phyloP scores from a whole-genome alignment of 306 rosid genomes.

The Prunus persica region DNA sequence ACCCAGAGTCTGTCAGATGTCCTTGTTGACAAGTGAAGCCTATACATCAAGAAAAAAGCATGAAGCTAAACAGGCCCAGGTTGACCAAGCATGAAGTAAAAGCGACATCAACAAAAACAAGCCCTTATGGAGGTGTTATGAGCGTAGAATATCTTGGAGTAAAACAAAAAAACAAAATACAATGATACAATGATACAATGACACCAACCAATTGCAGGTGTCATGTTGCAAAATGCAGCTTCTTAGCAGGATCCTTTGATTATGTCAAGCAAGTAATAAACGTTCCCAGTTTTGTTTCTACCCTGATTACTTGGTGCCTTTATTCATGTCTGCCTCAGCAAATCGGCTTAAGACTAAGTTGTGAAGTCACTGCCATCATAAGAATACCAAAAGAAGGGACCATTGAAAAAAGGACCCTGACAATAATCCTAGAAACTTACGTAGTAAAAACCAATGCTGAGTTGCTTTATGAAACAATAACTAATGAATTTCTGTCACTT shows the following conservation, averaged over 20 bases:
- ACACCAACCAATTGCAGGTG: background rate
- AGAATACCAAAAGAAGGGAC: background rate
- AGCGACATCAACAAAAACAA: background rate
- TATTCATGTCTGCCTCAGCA: background rate
- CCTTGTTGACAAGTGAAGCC: conserved; percentile 84
- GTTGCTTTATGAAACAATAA: background rate
- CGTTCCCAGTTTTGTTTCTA: background rate
- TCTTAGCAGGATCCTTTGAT: background rate
- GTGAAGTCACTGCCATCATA: background rate
- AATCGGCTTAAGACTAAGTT: background rate
- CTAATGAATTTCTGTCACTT: background rate
- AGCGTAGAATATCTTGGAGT: background rate
- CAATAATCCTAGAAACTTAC: background rate
- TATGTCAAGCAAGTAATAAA: background rate
- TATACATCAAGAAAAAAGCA: conserved; percentile 29
- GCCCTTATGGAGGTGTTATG: background rate
- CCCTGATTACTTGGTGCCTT: background rate
- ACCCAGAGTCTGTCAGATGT: conserved; percentile 66
- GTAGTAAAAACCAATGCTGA: background rate
- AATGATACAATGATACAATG: background rate
- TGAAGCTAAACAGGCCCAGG: conserved; percentile 8
- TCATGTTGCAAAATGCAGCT: background rate
- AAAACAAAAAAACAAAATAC: background rate
- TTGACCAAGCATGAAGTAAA: background rate
- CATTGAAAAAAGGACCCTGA: background rate